Percentiles rank a stretch among this genome's conserved stretches.
These are phyloP conservation scores for Ciborinia camelliae DNA, from an alignment of 2,329 filamentous ascomycete genomes.

Conservation along the genomic window DNA sequence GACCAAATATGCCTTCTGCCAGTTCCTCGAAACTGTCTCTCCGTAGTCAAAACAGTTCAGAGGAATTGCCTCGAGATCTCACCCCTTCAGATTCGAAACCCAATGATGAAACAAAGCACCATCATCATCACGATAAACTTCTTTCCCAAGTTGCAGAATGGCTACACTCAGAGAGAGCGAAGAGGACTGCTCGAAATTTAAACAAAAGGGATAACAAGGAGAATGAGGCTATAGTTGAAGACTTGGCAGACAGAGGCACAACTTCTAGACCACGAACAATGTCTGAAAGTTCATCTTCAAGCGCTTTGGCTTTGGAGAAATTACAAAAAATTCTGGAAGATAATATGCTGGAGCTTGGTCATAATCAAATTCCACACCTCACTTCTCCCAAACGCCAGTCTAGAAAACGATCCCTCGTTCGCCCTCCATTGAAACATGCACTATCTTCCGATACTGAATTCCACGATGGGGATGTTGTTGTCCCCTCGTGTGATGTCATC, in stretches of 20 bases:
- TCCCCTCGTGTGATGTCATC: slow-evolving; percentile 78
- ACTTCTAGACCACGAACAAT: slow-evolving; percentile 41
- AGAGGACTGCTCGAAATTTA: slow-evolving; percentile 55
- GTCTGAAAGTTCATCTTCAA: slow-evolving; percentile 64
- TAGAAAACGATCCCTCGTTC: slow-evolving; percentile 25
- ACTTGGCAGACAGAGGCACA: slow-evolving; percentile 21
- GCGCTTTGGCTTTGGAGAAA: slow-evolving; percentile 71
- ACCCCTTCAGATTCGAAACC: slow-evolving; percentile 19
- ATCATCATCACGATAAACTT: slow-evolving; percentile 48
- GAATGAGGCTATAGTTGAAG: neutral
- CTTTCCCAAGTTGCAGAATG: slow-evolving; percentile 76
- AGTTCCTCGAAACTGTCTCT: slow-evolving; percentile 30
- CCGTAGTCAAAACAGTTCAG: slow-evolving; percentile 29
- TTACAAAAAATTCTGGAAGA: slow-evolving; percentile 77
- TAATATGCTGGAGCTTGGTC: slow-evolving; percentile 46
- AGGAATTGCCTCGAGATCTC: slow-evolving; percentile 24
- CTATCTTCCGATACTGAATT: slow-evolving; percentile 83
- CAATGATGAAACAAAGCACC: slow-evolving; percentile 25
- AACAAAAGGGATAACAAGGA: slow-evolving; percentile 39
- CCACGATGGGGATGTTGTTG: slow-evolving; percentile 73
- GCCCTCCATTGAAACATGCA: slow-evolving; percentile 32
- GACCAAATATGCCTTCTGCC: slow-evolving; percentile 26
- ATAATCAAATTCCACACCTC: slow-evolving; percentile 31
- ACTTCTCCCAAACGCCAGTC: slow-evolving; percentile 30
- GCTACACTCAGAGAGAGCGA: slow-evolving; percentile 75